phyloP scores from a whole-genome alignment of 2,329 filamentous ascomycete genomes.

The Fusarium pilosicola region DNA sequence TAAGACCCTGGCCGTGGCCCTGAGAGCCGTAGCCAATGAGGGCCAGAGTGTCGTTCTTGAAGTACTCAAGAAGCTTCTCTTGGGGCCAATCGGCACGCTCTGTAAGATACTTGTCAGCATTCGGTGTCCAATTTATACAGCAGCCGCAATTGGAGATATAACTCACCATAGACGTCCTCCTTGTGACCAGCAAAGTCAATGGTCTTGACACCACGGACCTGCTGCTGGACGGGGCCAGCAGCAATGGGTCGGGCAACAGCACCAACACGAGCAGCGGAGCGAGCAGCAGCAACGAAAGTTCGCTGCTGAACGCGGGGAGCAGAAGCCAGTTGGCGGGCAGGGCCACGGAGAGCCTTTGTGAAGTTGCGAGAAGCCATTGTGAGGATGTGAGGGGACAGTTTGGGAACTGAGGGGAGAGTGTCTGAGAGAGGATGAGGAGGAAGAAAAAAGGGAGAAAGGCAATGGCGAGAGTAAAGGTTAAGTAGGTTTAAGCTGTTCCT shows the following conservation, averaged over 20 bases:
- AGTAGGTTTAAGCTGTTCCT: conserved; percentile 33
- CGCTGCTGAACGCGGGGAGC: conserved; percentile 69
- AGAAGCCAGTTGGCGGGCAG: conserved; percentile 69
- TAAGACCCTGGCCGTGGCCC: conserved; percentile 98
- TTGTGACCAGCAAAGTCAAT: conserved; percentile 97
- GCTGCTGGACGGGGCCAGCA: conserved; percentile 68
- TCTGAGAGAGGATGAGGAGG: conserved; percentile 45
- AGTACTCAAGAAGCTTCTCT: conserved; percentile 99
- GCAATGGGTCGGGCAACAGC: conserved; percentile 63
- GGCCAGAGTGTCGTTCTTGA: conserved; percentile 99
- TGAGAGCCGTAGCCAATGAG: conserved; percentile 98
- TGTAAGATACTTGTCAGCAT: conserved; percentile 53
- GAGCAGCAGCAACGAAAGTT: conserved; percentile 69
- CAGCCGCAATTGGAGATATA: background rate
- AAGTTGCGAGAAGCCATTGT: conserved; percentile 83
- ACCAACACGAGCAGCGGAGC: conserved; percentile 64
- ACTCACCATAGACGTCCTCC: conserved; percentile 91
- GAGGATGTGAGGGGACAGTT: conserved; percentile 44
- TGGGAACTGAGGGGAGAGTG: conserved; percentile 37
- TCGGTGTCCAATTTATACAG: background rate
- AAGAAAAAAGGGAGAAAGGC: conserved; percentile 19
- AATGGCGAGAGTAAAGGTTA: conserved; percentile 41
- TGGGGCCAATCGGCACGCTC: conserved; percentile 98
- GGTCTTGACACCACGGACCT: conserved; percentile 93
- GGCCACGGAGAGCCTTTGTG: conserved; percentile 72